Percentiles rank a stretch among this genome's conserved stretches.
Evolutionary conservation across 2,329 filamentous ascomycete species (phyloP).

Genomic region (Aureobasidium melanogenum): DNA sequence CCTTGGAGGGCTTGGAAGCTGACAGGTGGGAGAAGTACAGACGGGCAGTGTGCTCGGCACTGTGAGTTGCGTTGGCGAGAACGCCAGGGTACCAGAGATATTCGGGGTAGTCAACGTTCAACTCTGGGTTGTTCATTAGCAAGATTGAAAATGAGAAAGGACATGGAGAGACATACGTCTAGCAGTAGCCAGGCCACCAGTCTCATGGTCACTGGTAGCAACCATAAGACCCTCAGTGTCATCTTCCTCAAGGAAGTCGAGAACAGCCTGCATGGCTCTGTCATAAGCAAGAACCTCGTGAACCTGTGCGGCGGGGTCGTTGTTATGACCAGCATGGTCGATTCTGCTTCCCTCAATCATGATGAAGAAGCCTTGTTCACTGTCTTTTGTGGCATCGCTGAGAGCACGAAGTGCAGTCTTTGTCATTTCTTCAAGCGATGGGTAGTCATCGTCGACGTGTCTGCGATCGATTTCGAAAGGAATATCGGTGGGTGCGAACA

Average conservation of each 20-base stretch:
- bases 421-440: conserved; percentile 86
- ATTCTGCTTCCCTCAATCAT: conserved; percentile 98
- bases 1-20: conserved; percentile 22
- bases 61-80: conserved; percentile 70
- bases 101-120: conserved; percentile 53
- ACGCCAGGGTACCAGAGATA: conserved; percentile 76
- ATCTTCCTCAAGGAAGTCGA: conserved; percentile 74
- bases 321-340: conserved; percentile 74
- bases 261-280: conserved; percentile 68
- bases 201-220: conserved; percentile 91
- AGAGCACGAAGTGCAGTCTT: conserved; percentile 70
- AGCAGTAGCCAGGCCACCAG: conserved; percentile 76
- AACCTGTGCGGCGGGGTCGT: conserved; percentile 47
- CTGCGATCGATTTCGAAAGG: conserved; percentile 90
- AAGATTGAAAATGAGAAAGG: too few relatives aligned
- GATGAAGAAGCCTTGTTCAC: conserved; percentile 90
- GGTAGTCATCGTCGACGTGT: conserved; percentile 69
- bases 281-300: conserved; percentile 95
- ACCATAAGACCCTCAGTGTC: conserved; percentile 71
- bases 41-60: conserved; percentile 59
- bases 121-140: conserved; percentile 33
- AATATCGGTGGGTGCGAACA: conserved; percentile 75
- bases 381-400: conserved; percentile 69
- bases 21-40: conserved; percentile 55
- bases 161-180: conserved; percentile 48